These are phyloP conservation scores for Aeschynomene evenia DNA, from an alignment of 306 rosid genomes.

Conservation along the genomic window DNA sequence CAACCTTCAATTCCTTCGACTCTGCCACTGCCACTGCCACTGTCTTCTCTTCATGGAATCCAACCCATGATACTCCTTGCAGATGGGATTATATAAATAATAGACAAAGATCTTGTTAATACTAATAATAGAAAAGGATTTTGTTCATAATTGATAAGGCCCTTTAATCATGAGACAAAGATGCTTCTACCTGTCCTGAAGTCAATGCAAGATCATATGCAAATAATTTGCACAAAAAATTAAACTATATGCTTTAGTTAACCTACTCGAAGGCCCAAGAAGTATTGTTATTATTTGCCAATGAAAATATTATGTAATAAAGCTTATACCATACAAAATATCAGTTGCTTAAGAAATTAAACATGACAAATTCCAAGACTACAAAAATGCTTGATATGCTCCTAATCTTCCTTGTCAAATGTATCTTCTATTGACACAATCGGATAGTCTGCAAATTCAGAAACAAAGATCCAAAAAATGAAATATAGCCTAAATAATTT, in stretches of 20 bases:
- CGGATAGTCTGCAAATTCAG: conserved; percentile 61
- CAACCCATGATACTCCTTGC: conserved; percentile 66
- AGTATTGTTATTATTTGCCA: conserved; percentile 1
- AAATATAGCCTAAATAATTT: conserved; percentile 9
- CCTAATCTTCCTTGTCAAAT: conserved; percentile 97
- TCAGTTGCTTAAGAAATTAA: conserved; percentile 26
- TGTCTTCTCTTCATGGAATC: conserved; percentile 86
- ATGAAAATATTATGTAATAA: not conserved
- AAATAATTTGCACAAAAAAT: too few species aligned
- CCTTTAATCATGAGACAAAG: too few species aligned
- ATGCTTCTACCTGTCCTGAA: too few species aligned
- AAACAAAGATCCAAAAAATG: conserved; percentile 23
- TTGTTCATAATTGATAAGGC: too few species aligned
- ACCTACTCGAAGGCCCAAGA: too few species aligned
- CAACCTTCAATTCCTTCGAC: conserved; percentile 66
- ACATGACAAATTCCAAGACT: conserved; percentile 82
- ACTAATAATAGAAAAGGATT: too few species aligned
- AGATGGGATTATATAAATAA: conserved; percentile 78
- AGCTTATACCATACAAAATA: conserved; percentile 23
- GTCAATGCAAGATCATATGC: too few species aligned
- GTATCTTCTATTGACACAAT: conserved; percentile 93
- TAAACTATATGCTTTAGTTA: too few species aligned
- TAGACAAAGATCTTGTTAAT: too few species aligned
- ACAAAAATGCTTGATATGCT: conserved; percentile 64
- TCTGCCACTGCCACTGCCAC: too few species aligned